A percentile compares a stretch with the other conserved stretches of the same genome.
Conservation (phyloP, 495 filamentous ascomycete genomes). For the Tuber borchii region DNA sequence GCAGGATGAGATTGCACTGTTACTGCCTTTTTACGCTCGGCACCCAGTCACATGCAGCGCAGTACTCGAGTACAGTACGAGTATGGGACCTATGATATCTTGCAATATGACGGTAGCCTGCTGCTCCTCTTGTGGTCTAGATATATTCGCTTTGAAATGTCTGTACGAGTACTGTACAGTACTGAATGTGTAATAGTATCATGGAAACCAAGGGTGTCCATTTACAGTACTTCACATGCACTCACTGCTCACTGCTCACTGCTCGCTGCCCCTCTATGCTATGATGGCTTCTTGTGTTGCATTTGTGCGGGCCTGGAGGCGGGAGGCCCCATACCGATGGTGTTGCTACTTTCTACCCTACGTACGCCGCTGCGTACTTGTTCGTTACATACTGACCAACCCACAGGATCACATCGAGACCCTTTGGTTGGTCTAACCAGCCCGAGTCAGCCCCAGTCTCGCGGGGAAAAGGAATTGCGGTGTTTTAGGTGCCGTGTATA, state of each 20-base stretch:
- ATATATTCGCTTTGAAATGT: neutral
- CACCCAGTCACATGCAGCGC: neutral
- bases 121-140: neutral
- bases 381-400: conserved; percentile 1
- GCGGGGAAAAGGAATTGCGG: neutral
- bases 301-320: neutral
- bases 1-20: neutral
- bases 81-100: neutral
- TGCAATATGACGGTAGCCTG: neutral
- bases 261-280: neutral
- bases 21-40: conserved; percentile 3
- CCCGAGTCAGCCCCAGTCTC: neutral
- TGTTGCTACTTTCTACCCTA: neutral
- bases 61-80: neutral
- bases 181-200: neutral
- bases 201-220: neutral
- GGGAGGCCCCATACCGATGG: neutral
- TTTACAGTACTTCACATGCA: neutral
- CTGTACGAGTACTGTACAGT: neutral
- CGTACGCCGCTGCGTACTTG: neutral
- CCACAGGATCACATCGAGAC: neutral
- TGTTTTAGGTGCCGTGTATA: neutral
- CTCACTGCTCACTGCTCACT: neutral
- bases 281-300: neutral
- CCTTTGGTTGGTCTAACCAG: neutral